These are phyloP conservation scores for Solanum okadae DNA, from an alignment of 257 asterid genomes.

Conservation along the genomic window DNA sequence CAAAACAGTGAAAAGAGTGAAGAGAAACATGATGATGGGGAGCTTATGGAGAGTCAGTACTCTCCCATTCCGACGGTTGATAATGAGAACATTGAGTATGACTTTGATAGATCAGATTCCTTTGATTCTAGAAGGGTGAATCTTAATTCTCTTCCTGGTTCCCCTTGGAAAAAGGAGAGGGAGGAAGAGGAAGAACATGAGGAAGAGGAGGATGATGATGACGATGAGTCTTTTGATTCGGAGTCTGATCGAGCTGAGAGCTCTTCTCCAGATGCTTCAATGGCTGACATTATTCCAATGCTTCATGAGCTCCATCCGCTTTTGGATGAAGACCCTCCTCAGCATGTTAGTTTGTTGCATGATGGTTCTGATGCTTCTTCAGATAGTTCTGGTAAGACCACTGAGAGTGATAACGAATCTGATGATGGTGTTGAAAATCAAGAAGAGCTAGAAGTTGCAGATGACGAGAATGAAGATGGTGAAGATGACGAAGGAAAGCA, in stretches of 20 bases:
- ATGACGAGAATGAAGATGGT: slow-evolving; percentile 35
- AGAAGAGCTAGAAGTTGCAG: slow-evolving; percentile 40
- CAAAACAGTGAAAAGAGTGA: slow-evolving; percentile 18
- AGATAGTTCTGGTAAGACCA: slow-evolving; percentile 22
- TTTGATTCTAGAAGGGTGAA: slow-evolving; percentile 67
- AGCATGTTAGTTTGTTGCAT: slow-evolving; percentile 21
- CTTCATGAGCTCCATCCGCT: slow-evolving; percentile 92
- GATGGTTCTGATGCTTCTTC: slow-evolving; percentile 44
- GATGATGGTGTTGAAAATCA: slow-evolving; percentile 46
- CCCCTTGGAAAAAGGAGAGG: slow-evolving; percentile 27
- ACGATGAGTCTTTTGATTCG: slow-evolving; percentile 41
- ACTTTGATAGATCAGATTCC: slow-evolving; percentile 60
- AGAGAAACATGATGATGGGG: slow-evolving; percentile 14
- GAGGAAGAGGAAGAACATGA: slow-evolving; percentile 23
- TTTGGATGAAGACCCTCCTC: slow-evolving; percentile 52
- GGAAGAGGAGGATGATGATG: slow-evolving; percentile 24
- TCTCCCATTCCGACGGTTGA: slow-evolving; percentile 17
- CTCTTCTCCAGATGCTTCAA: slow-evolving; percentile 86
- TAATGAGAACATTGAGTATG: slow-evolving; percentile 38
- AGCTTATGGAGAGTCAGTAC: slow-evolving; percentile 16
- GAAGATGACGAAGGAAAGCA: slow-evolving; percentile 30
- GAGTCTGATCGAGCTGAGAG: slow-evolving; percentile 79
- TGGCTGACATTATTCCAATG: slow-evolving; percentile 87
- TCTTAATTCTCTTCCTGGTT: slow-evolving; percentile 32
- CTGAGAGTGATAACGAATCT: slow-evolving; percentile 31